Conservation (phyloP, 495 filamentous ascomycete genomes). For the Annulohypoxylon stygium region DNA sequence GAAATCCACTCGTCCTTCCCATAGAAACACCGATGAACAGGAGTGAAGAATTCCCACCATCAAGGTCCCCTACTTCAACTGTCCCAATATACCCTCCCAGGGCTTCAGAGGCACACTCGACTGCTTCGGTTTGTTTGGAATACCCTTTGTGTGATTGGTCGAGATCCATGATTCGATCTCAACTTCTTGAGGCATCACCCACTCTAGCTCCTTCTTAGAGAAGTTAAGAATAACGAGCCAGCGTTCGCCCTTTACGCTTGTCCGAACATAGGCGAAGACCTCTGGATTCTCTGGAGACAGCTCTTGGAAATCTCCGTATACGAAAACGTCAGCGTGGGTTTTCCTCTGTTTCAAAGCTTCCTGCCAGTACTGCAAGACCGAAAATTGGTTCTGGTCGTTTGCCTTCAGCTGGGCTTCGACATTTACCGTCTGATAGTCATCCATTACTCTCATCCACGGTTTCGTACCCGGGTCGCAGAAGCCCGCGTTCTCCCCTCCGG, state of each 20-base stretch:
- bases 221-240: constrained; percentile 51
- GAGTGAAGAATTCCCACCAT: neutral
- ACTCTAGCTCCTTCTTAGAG: constrained; percentile 43
- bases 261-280: constrained; percentile 50
- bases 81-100: constrained; percentile 46
- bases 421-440: constrained; percentile 60
- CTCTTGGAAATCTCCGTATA: constrained; percentile 70
- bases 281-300: constrained; percentile 44
- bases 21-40: too few species aligned
- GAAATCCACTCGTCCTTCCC: too few species aligned
- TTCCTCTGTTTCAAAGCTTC: constrained; percentile 59
- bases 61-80: constrained; percentile 16
- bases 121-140: constrained; percentile 37
- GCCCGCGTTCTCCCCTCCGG: constrained; percentile 64
- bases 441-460: constrained; percentile 69
- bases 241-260: constrained; percentile 39
- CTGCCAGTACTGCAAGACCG: constrained; percentile 64
- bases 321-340: constrained; percentile 66
- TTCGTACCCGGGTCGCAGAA: constrained; percentile 53
- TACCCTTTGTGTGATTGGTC: constrained; percentile 34
- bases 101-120: constrained; percentile 39
- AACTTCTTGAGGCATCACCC: constrained; percentile 30
- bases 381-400: constrained; percentile 46
- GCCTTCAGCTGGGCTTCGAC: constrained; percentile 54
- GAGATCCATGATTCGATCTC: constrained; percentile 36